Percentiles rank a stretch among this genome's conserved stretches.
Conservation (phyloP, 2,329 filamentous ascomycete species). For the Exophiala mesophila region DNA sequence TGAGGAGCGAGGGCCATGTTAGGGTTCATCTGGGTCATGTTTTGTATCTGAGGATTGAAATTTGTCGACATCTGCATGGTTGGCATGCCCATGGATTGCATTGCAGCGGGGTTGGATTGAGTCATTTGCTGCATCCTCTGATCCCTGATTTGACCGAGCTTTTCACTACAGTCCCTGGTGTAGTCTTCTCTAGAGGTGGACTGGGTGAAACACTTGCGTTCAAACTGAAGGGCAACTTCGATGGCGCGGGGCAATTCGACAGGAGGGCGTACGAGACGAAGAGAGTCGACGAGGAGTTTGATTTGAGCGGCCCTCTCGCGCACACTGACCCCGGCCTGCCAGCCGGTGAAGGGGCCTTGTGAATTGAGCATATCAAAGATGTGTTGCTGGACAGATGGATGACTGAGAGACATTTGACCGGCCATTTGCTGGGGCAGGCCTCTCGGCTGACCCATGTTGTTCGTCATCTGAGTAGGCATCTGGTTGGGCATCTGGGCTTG, state of each 20-base stretch:
- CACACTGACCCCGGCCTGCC: slow-evolving; percentile 39
- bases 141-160: slow-evolving; percentile 42
- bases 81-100: slow-evolving; percentile 34
- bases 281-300: slow-evolving; percentile 43
- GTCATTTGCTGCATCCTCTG: slow-evolving; percentile 39
- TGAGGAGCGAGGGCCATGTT: slow-evolving; percentile 41
- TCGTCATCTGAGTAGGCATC: slow-evolving; percentile 13
- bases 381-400: slow-evolving; percentile 28
- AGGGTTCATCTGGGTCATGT: slow-evolving; percentile 33
- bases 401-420: slow-evolving; percentile 18
- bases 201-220: slow-evolving; percentile 42
- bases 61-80: slow-evolving; percentile 29
- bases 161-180: slow-evolving; percentile 40
- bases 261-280: slow-evolving; percentile 42
- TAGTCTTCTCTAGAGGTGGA: slow-evolving; percentile 36
- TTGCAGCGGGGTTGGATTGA: slow-evolving; percentile 21
- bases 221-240: slow-evolving; percentile 40
- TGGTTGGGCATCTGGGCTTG: slow-evolving; percentile 4
- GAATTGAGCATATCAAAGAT: slow-evolving; percentile 37
- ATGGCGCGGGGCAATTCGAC: slow-evolving; percentile 36
- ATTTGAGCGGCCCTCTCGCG: slow-evolving; percentile 40
- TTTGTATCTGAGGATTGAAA: slow-evolving; percentile 34
- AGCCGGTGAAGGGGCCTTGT: slow-evolving; percentile 42
- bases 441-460: slow-evolving; percentile 7
- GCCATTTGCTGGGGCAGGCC: slow-evolving; percentile 17